Evolutionary conservation across 768 basidiomycete genomes (phyloP).

Genomic region (Myochromella boudieri): DNA sequence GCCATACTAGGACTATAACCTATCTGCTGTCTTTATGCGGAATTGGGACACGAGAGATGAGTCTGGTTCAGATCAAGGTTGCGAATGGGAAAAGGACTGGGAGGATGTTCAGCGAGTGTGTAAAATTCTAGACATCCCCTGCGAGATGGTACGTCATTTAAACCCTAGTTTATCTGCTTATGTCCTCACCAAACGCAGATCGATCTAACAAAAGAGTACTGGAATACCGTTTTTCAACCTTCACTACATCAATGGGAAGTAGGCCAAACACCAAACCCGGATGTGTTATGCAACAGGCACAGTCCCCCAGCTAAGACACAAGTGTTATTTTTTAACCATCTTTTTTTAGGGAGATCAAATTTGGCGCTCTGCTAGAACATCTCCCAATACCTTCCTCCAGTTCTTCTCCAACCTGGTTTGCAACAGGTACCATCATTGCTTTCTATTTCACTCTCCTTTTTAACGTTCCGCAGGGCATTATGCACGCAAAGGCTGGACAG

Average conservation of each 20-base stretch:
- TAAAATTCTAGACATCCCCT: constrained; percentile 68
- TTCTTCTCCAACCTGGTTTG: constrained; percentile 58
- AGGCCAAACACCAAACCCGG: constrained; percentile 89
- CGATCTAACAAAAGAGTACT: constrained; percentile 89
- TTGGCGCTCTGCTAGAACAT: constrained; percentile 75
- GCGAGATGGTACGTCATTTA: constrained; percentile 54
- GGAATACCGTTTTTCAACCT: constrained; percentile 89
- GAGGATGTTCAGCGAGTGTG: constrained; percentile 86
- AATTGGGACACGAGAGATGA: constrained; percentile 94
- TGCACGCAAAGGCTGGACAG: constrained; percentile 63
- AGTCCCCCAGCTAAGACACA: neutral
- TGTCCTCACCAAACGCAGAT: constrained; percentile 46
- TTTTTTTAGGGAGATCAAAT: constrained; percentile 77
- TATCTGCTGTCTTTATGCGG: constrained; percentile 91
- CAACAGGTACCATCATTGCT: constrained; percentile 58
- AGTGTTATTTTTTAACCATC: neutral
- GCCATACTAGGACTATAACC: constrained; percentile 64
- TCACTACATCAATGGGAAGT: constrained; percentile 73
- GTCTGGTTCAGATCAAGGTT: constrained; percentile 73
- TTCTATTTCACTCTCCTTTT: neutral
- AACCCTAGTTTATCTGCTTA: constrained; percentile 4
- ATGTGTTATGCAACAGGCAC: constrained; percentile 88
- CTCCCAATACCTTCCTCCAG: constrained; percentile 34
- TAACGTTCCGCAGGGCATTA: constrained; percentile 74
- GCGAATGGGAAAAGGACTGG: constrained; percentile 97